Conservation (phyloP, 192 early-diverging fungal species). For the Coemansia brasiliensis region DNA sequence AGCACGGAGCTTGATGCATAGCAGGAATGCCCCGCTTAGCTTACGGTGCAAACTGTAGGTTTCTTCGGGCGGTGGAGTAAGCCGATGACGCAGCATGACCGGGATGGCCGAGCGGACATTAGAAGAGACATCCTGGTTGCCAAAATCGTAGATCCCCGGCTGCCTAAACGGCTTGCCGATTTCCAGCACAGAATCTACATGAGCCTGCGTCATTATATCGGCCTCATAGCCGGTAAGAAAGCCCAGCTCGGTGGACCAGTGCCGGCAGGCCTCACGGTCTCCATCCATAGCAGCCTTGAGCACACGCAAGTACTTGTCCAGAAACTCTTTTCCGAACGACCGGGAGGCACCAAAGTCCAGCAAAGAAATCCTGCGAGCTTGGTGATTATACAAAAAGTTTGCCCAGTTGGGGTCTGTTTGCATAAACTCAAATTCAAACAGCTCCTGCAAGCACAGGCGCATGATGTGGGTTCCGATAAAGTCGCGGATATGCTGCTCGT, state of each 20-base stretch:
- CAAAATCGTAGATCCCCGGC: conserved; percentile 73
- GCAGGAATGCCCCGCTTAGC: conserved; percentile 86
- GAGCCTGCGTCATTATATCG: conserved; percentile 80
- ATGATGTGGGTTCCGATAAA: conserved; percentile 77
- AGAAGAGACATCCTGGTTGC: conserved; percentile 76
- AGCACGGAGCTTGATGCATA: conserved; percentile 80
- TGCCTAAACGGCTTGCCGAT: conserved; percentile 82
- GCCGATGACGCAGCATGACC: conserved; percentile 87
- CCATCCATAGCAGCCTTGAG: conserved; percentile 69
- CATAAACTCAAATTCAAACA: conserved; percentile 95
- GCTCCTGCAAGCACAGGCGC: conserved; percentile 79
- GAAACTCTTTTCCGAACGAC: conserved; percentile 72
- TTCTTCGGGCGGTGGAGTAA: conserved; percentile 98
- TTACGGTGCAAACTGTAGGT: conserved; percentile 95
- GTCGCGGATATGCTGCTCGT: conserved; percentile 60
- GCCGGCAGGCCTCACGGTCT: conserved; percentile 72
- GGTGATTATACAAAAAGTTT: conserved; percentile 88
- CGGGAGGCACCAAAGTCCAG: conserved; percentile 95
- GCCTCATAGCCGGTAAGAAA: conserved; percentile 95
- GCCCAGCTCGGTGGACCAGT: conserved; percentile 79
- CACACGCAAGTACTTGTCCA: conserved; percentile 72
- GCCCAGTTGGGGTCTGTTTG: conserved; percentile 99
- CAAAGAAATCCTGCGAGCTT: conserved; percentile 71
- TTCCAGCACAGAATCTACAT: conserved; percentile 83
- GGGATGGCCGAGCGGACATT: conserved; percentile 88